These are phyloP conservation scores for Peronospora farinosa DNA, from an alignment of 352 stramenopile species.

Conservation along the genomic window DNA sequence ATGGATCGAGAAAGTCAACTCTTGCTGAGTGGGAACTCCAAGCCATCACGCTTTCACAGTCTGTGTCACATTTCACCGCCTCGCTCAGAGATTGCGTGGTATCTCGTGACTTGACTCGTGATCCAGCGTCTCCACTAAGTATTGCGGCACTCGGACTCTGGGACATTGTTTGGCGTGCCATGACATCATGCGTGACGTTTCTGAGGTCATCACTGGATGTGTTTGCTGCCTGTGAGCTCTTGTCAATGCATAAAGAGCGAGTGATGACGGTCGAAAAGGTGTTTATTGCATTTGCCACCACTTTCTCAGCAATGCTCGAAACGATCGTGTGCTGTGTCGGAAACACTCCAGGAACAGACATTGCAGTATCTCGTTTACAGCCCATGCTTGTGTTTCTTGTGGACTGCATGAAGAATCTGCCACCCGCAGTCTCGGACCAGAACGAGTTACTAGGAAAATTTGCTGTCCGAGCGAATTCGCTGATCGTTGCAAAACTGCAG, in stretches of 20 bases:
- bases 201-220: constrained; percentile 11
- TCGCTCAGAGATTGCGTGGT: constrained; percentile 5
- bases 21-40: constrained; percentile 17
- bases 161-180: constrained; percentile 32
- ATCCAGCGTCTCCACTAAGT: constrained; percentile 7
- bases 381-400: constrained; percentile 14
- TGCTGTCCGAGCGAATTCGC: constrained; percentile 6
- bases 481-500: constrained; percentile 10
- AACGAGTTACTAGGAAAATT: constrained; percentile 5
- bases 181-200: constrained; percentile 22
- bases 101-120: constrained; percentile 6
- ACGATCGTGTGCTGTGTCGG: constrained; percentile 1
- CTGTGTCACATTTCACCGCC: constrained; percentile 14
- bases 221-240: constrained; percentile 11
- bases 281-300: constrained; percentile 5
- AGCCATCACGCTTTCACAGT: constrained; percentile 3
- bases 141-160: constrained; percentile 23
- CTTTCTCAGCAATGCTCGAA: constrained; percentile 13
- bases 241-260: constrained; percentile 12
- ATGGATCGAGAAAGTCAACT: constrained; percentile 5
- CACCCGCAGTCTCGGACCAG: background rate
- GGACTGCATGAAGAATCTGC: constrained; percentile 10
- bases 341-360: background rate
- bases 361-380: constrained; percentile 10
- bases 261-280: constrained; percentile 5